Evolutionary conservation across 2,329 filamentous ascomycete genomes (phyloP).

Genomic region (Periconia sp.): DNA sequence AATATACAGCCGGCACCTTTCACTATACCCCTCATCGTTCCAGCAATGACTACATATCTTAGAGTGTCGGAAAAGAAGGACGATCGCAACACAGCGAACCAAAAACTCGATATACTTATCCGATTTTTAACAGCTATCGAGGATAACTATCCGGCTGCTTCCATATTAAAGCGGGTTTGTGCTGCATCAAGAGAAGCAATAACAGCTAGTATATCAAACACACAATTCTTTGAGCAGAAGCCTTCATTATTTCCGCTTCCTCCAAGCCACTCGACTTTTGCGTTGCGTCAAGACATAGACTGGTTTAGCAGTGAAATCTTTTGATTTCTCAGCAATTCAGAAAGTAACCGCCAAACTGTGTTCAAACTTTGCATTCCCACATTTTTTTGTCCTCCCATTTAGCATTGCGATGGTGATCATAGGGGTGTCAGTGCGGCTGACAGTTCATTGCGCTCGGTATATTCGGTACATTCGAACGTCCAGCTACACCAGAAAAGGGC

Average conservation of each 20-base stretch:
- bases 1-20: conserved; percentile 3
- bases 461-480: conserved; percentile 11
- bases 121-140: conserved; percentile 4
- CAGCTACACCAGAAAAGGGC: too few species aligned
- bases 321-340: too few species aligned
- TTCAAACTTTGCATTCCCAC: too few species aligned
- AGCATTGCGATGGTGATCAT: too few species aligned
- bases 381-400: too few species aligned
- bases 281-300: neutral
- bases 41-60: conserved; percentile 10
- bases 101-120: conserved; percentile 6
- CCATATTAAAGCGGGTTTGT: conserved; percentile 7
- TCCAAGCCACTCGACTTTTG: too few species aligned
- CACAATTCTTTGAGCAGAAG: too few species aligned
- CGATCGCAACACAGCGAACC: neutral
- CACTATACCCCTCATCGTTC: conserved; percentile 10
- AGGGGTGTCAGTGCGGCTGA: too few species aligned
- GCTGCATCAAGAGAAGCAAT: conserved; percentile 3
- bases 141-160: conserved; percentile 13
- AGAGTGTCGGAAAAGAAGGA: neutral
- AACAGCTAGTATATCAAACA: neutral
- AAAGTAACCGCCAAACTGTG: too few species aligned
- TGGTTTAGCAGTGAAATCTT: neutral
- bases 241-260: too few species aligned
- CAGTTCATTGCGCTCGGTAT: conserved; percentile 1